Percentiles rank a stretch among this genome's conserved stretches.
These are phyloP conservation scores for Bipolaris victoriae DNA, from an alignment of 2,329 filamentous ascomycete species.

Conservation along the genomic window DNA sequence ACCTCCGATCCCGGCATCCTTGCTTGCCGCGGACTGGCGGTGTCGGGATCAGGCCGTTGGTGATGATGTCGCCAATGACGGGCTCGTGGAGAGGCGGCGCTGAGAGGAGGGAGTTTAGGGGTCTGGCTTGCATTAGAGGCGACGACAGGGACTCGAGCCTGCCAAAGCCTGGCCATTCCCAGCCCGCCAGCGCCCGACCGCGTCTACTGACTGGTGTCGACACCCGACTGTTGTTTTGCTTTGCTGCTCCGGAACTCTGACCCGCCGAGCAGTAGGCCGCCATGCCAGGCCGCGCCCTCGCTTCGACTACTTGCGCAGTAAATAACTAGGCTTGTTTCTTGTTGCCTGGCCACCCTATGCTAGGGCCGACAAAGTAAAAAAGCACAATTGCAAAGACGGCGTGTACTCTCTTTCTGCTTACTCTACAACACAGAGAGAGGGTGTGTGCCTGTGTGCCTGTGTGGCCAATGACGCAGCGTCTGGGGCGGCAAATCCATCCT, in stretches of 20 bases:
- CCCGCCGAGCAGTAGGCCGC: neutral
- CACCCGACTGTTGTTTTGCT: constrained; percentile 4
- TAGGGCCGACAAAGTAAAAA: neutral
- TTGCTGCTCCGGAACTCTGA: neutral
- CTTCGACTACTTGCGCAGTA: neutral
- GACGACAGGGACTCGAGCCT: constrained; percentile 14
- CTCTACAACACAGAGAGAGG: no score
- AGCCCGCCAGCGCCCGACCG: neutral
- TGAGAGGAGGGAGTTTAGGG: constrained; percentile 16
- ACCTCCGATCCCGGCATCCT: constrained; percentile 17
- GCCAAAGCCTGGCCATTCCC: constrained; percentile 20
- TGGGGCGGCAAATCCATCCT: neutral
- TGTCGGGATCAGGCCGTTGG: constrained; percentile 10
- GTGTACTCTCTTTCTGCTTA: no score
- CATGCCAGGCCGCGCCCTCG: neutral
- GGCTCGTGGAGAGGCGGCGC: constrained; percentile 18
- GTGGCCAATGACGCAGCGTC: constrained; percentile 5
- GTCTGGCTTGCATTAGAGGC: constrained; percentile 18
- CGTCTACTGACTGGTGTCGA: constrained; percentile 12
- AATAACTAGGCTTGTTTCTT: neutral
- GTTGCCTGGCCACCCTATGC: neutral
- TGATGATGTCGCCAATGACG: constrained; percentile 28
- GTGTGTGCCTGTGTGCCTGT: neutral
- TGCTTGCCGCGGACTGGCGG: constrained; percentile 9
- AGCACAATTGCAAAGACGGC: neutral